Evolutionary conservation across 164 flowering plant species (phyloP).

Genomic region (Tetracentron sinense): DNA sequence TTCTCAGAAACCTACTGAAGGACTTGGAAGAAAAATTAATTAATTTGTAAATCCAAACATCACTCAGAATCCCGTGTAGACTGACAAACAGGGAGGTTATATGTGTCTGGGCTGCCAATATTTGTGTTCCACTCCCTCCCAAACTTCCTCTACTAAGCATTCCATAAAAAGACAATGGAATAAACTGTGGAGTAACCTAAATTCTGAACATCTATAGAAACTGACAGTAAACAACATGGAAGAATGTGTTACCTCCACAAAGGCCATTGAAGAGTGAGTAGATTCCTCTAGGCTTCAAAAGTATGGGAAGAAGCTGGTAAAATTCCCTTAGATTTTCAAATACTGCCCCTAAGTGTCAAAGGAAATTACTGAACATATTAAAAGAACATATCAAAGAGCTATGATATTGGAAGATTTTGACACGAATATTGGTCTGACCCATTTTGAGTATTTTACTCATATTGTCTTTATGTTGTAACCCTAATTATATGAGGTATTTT

Average conservation of each 20-base stretch:
- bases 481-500: no score
- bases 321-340: conserved; percentile 90
- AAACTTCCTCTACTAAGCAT: conserved; percentile 75
- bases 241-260: conserved; percentile 94
- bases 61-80: conserved; percentile 54
- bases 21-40: no score
- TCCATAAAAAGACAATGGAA: conserved; percentile 92
- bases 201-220: conserved; percentile 76
- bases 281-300: conserved; percentile 84
- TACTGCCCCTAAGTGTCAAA: conserved; percentile 97
- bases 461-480: no score
- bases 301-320: conserved; percentile 74
- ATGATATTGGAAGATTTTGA: neutral
- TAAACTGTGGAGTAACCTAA: conserved; percentile 81
- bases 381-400: neutral
- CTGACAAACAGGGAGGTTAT: conserved; percentile 95
- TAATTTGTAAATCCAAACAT: conserved; percentile 15
- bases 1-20: no score
- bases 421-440: no score
- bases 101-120: conserved; percentile 98
- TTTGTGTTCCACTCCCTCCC: conserved; percentile 95
- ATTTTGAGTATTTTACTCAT: no score
- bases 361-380: conserved; percentile 63
- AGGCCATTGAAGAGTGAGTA: conserved; percentile 95
- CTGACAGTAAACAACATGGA: conserved; percentile 93